These are phyloP conservation scores for Fragaria ananassa DNA, from an alignment of 306 rosid genomes.

Conservation along the genomic window DNA sequence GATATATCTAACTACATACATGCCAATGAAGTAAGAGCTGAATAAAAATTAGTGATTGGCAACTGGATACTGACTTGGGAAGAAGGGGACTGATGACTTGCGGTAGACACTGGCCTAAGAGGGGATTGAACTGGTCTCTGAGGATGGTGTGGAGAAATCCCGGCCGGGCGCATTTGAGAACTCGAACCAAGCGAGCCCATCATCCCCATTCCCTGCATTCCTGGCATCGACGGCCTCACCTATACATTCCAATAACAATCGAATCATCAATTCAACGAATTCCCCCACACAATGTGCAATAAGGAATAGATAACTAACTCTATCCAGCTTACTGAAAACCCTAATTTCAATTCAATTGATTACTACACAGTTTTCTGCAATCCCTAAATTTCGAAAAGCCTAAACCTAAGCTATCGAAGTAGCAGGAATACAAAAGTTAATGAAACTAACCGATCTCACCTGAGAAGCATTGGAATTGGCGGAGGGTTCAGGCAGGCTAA, in stretches of 20 bases:
- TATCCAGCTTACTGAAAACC: background rate
- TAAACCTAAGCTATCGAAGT: background rate
- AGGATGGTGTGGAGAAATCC: conserved; percentile 48
- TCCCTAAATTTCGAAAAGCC: background rate
- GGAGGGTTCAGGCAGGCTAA: conserved; percentile 36
- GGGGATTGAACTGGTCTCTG: conserved; percentile 75
- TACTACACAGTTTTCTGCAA: background rate
- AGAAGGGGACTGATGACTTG: conserved; percentile 49
- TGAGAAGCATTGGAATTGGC: conserved; percentile 56
- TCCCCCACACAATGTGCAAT: conserved; percentile 5
- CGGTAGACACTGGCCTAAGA: conserved; percentile 61
- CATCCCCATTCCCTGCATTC: conserved; percentile 67
- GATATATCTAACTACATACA: background rate
- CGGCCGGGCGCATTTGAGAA: conserved; percentile 74
- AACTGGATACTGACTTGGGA: conserved; percentile 67
- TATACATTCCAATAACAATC: conserved; percentile 27
- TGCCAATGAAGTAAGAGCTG: background rate
- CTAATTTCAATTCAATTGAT: background rate
- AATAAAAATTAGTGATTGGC: background rate
- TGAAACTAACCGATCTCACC: conserved; percentile 26
- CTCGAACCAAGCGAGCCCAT: conserved; percentile 67
- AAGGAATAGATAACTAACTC: background rate
- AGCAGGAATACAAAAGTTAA: background rate
- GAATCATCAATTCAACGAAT: conserved; percentile 15
- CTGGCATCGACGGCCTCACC: conserved; percentile 69